Evolutionary conservation across 257 asterid genomes (phyloP), one percentile per base, ranked within the genome.

Genomic region (Jaltomata sinuosa): DNA sequence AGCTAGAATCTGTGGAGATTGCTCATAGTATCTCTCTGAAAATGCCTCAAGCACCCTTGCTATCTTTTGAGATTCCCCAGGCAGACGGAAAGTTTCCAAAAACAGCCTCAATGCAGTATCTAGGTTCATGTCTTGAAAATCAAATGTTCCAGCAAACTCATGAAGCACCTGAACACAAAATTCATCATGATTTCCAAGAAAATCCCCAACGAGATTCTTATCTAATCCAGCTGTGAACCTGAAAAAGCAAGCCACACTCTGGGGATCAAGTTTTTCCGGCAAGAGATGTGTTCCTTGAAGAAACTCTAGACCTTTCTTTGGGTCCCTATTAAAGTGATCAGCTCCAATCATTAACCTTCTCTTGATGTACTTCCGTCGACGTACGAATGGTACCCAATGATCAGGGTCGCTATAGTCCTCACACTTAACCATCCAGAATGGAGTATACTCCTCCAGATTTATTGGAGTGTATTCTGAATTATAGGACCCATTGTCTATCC

Each of bases 31-130:
- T 91, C 99, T 92, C 88, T 93, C 99, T 32, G 98, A 95, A 87
- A 96, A 96, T 80, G 98, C 99, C 92, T 94, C 98, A 4, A 96
- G 98, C 86, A 96, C 98, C 87, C 99, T 93, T 79, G 95, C 98
- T 85, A 96, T 96, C 95, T 96, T 96, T 87, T 96, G 99, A 77
- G 99, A 96, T 90, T 96, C 99, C 81, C 99, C 99, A 81, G 99
- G 99, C 87, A 94, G 85, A 80, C 98, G 92, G 57, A 96, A 96
- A 83, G 98, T 96, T 89, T 96, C 99, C 90, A 96, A 88, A 87
- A 96, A 93, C 84, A 96, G 92, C 89, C 98, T 85, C 85, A 94
- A 86, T 82, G 99, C 99, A 21, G 97, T 96, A 84, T 96, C 99
- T 31, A 96, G 93, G 86, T 93, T 91, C 99, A 96, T 94, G 84